Base-by-base conservation (phyloP, 2,329 filamentous ascomycete genomes). In the Colletotrichum tropicale region DNA sequence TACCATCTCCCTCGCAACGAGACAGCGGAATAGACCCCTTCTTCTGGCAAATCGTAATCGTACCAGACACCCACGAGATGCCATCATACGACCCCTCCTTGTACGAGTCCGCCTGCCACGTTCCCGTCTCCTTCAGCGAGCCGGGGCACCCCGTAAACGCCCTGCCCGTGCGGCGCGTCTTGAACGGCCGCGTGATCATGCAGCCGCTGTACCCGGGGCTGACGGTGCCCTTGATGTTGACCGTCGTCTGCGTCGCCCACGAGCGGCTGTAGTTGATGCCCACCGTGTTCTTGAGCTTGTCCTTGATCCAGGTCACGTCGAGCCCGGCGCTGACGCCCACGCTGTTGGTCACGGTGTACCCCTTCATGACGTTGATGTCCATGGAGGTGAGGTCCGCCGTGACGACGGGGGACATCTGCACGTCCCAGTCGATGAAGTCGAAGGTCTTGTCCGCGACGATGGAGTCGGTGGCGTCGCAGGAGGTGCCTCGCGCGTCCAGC, bases 401-500 rank as follows among this genome's bases (percentile, higher is more conserved):
- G 38, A 62, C 34, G 24, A 73, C 65, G 24, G 70, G 70, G 10
- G 70, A 68, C 70, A 73, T 73, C 21, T 73, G 70, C n/a, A 73
- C 55, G 36, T 73, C 70, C 70, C 70, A 73, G 65, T 64, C 70
- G 55, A 68, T 55, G 38, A 73, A 73, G 55, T 52, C 26, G 55
- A 60, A 21, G 8, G 64, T 73, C n/a, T 28, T 73, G 55, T 67
- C 65, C 7, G 56, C 36, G 15, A 73, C 55, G 24, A 66, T 61
- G n/a, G 55, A 60, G 13, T 56, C n/a, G 36, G 64, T 73, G 6
- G 24, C 24, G 13, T 28, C 36, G 56, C 70, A 67, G 24, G 18
- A 21, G 60, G 34, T 36, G n/a, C 58, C 43, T 28, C 70, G 70
- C 2, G 62, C 43, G 18, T 62, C 64, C 12, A 67, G 13, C 16